phyloP scores from a whole-genome alignment of 768 basidiomycete genomes.

The Suillus subalutaceus region DNA sequence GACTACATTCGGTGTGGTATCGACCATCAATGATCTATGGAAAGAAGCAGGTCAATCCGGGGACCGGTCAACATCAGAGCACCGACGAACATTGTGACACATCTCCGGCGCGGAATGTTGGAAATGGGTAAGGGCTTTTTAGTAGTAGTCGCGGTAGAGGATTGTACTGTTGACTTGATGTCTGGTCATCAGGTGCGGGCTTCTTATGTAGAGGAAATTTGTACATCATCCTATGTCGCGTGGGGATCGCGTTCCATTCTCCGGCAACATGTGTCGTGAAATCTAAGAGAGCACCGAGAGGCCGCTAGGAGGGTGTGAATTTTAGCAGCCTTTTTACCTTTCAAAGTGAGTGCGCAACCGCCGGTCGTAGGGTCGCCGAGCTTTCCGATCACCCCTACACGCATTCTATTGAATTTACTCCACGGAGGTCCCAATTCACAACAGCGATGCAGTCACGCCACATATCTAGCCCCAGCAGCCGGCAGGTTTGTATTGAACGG shows the following conservation, averaged over 20 bases:
- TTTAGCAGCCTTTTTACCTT: conserved; percentile 16
- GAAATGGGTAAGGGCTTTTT: conserved; percentile 8
- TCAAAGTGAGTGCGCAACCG: conserved; percentile 16
- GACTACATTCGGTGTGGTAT: conserved; percentile 67
- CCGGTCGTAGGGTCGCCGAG: conserved; percentile 13
- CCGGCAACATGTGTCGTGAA: conserved; percentile 29
- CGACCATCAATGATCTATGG: conserved; percentile 75
- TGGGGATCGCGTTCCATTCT: conserved; percentile 41
- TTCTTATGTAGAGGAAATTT: conserved; percentile 33
- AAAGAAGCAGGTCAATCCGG: conserved; percentile 10
- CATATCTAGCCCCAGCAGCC: not conserved
- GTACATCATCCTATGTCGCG: conserved; percentile 37
- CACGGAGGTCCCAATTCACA: not conserved
- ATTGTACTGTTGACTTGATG: not conserved
- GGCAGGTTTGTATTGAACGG: not conserved
- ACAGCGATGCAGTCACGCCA: not conserved
- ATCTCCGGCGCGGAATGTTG: conserved; percentile 38
- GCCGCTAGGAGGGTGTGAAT: conserved; percentile 2
- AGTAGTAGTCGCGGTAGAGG: not conserved
- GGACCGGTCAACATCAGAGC: conserved; percentile 10
- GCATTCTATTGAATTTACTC: not conserved
- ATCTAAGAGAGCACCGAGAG: conserved; percentile 8
- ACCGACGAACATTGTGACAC: conserved; percentile 71
- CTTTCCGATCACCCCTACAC: conserved; percentile 9
- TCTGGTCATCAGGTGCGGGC: conserved; percentile 11